Conservation (phyloP, 2,329 filamentous ascomycete genomes). For the Ascochyta fabae region DNA sequence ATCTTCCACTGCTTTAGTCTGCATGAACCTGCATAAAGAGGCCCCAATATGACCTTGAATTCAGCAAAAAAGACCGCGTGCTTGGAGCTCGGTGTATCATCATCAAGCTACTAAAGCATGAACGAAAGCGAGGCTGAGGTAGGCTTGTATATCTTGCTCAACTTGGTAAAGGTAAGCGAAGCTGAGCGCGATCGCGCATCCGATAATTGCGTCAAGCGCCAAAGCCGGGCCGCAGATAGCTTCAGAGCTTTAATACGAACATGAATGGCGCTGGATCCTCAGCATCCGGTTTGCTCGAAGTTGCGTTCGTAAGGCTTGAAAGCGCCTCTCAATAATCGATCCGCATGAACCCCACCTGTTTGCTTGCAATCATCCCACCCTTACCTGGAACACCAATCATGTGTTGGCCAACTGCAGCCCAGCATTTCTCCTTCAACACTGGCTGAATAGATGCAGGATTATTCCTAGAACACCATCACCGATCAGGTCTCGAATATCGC, state of each 20-base stretch:
- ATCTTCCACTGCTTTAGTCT: not conserved
- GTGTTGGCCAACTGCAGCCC: not conserved
- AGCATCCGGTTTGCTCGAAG: not conserved
- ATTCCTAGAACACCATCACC: not conserved
- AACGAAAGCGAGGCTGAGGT: not conserved
- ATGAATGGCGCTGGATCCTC: not conserved
- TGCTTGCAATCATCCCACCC: not conserved
- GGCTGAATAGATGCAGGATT: not conserved
- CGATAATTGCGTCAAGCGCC: not conserved
- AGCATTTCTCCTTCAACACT: not conserved
- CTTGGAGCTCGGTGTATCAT: not conserved
- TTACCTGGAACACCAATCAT: not conserved
- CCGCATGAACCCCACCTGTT: not conserved
- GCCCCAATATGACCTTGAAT: not conserved
- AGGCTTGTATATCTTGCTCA: not conserved
- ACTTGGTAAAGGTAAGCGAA: not conserved
- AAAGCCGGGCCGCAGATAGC: too few relatives aligned
- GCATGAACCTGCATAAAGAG: not conserved
- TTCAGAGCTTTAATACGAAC: not conserved
- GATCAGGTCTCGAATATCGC: not conserved
- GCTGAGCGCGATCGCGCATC: not conserved
- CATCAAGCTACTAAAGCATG: not conserved
- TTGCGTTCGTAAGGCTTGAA: not conserved
- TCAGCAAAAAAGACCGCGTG: not conserved
- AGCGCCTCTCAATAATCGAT: not conserved